A percentile compares a stretch with the other conserved stretches of the same genome.
Conservation (phyloP, 352 stramenopile species). For the Thraustotheca clavata region DNA sequence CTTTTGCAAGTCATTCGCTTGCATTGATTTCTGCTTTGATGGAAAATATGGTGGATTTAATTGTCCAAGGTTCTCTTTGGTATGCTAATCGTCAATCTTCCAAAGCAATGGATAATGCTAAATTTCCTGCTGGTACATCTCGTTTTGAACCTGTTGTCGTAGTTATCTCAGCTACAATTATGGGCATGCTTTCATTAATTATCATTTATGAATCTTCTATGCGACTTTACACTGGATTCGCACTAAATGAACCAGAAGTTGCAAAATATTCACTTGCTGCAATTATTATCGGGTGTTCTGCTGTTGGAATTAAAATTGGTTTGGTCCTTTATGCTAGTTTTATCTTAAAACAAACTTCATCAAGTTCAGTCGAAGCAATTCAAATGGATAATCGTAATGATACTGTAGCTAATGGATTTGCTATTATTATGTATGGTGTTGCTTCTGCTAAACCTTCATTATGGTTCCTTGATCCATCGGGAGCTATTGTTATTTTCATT, state of each 20-base stretch:
- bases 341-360: constrained; percentile 44
- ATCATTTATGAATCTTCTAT: constrained; percentile 53
- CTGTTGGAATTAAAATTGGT: constrained; percentile 58
- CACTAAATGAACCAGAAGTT: constrained; percentile 32
- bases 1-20: constrained; percentile 71
- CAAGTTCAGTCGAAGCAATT: constrained; percentile 43
- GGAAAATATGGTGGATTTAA: constrained; percentile 90
- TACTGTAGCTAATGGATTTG: constrained; percentile 86
- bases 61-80: constrained; percentile 83
- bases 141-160: constrained; percentile 90
- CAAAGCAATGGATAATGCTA: constrained; percentile 69
- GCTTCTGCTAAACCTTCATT: constrained; percentile 33
- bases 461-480: constrained; percentile 89
- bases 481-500: constrained; percentile 89
- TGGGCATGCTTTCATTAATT: constrained; percentile 86
- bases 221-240: constrained; percentile 31
- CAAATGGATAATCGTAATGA: constrained; percentile 94
- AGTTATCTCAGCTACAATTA: constrained; percentile 86
- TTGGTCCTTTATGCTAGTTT: constrained; percentile 57
- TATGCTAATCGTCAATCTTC: constrained; percentile 79
- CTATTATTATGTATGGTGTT: constrained; percentile 64
- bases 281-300: constrained; percentile 21
- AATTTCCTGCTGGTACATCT: constrained; percentile 88
- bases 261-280: constrained; percentile 34
- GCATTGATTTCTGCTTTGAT: constrained; percentile 86